These are phyloP conservation scores for Calonectria pseudoturangicola DNA, from an alignment of 2,329 filamentous ascomycete species.

Conservation along the genomic window DNA sequence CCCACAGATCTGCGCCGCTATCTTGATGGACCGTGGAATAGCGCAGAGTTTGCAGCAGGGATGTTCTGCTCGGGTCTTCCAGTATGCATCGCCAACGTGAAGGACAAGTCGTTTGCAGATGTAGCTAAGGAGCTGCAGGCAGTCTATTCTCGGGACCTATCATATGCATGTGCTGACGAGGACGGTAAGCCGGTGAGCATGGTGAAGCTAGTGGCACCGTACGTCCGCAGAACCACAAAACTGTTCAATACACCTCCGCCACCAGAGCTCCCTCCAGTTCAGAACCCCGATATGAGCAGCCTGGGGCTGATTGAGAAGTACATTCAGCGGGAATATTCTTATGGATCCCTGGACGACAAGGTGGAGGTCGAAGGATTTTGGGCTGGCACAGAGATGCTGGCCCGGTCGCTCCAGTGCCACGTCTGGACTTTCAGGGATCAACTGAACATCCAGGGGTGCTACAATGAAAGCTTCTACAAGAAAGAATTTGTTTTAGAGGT, in stretches of 20 bases:
- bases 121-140: conserved; percentile 49
- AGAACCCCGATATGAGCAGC: conserved; percentile 56
- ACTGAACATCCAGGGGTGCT: conserved; percentile 56
- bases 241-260: conserved; percentile 42
- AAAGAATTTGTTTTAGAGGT: conserved; percentile 51
- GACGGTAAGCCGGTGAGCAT: conserved; percentile 46
- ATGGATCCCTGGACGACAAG: conserved; percentile 43
- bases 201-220: conserved; percentile 42
- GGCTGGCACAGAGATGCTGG: conserved; percentile 57
- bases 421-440: conserved; percentile 59
- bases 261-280: conserved; percentile 50
- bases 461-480: conserved; percentile 58
- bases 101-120: conserved; percentile 50
- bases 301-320: conserved; percentile 52
- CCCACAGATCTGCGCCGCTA: conserved; percentile 54
- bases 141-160: conserved; percentile 55
- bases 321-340: conserved; percentile 50
- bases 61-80: conserved; percentile 46
- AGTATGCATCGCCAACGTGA: conserved; percentile 34
- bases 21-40: conserved; percentile 54
- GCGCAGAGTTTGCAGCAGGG: conserved; percentile 50
- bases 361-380: conserved; percentile 53
- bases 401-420: conserved; percentile 53
- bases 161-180: conserved; percentile 46
- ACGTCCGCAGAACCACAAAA: conserved; percentile 42